Conservation (phyloP, 805 yeast species). For the Maudiozyma bulderi region DNA sequence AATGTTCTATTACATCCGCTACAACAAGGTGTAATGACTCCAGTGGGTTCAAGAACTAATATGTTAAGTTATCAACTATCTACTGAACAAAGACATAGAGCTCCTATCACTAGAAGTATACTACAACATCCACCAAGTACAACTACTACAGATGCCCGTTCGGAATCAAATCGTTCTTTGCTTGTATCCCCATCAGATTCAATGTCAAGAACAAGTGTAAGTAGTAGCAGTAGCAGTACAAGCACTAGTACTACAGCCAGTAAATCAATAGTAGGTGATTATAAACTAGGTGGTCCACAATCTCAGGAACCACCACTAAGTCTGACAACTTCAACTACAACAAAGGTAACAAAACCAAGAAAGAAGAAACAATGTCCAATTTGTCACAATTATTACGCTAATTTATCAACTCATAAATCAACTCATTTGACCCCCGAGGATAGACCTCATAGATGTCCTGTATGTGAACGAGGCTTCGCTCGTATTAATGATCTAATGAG, state of each 20-base stretch:
- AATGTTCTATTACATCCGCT: no score
- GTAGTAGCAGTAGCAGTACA: background rate
- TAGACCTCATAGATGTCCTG: conserved; percentile 69
- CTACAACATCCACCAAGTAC: background rate
- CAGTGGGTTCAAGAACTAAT: background rate
- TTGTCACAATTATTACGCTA: conserved; percentile 60
- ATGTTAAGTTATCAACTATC: conserved; percentile 3
- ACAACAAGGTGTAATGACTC: background rate
- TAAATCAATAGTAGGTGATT: background rate
- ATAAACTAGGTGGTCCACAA: background rate
- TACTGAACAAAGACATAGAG: background rate
- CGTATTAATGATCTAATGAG: conserved; percentile 79
- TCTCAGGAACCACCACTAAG: background rate
- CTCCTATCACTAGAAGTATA: background rate
- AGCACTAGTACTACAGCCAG: background rate
- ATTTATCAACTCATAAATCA: conserved; percentile 74
- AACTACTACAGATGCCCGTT: background rate
- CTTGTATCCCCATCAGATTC: background rate
- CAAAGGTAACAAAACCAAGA: conserved; percentile 35
- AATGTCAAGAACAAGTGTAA: background rate
- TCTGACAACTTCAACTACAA: background rate
- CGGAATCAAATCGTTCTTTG: background rate
- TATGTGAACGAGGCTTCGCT: conserved; percentile 78
- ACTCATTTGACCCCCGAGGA: conserved; percentile 64
- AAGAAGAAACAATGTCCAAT: conserved; percentile 66